Base-by-base conservation (phyloP, 177 flowering plant species). In the Vitis hybrid region DNA sequence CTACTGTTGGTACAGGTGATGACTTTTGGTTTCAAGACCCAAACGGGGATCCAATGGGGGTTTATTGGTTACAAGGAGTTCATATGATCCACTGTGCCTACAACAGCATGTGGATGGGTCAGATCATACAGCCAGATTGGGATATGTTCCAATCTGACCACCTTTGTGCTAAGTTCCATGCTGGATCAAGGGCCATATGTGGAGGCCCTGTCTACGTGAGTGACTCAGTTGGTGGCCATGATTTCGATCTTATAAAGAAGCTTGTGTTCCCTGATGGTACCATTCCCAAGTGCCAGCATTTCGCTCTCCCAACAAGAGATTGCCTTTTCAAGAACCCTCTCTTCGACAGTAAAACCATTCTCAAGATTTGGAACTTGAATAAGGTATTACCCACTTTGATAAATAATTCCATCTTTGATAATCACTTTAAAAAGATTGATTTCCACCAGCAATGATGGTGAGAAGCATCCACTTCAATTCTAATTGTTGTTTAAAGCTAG, bases 11-110 rank as follows among this genome's bases (percentile, higher is more conserved):
- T 70, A 23, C 75, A 91, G 98, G 98, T 1, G 98, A 93, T 85
- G 98, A 93, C 67, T 93, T 93, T 80, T 93, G 98, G 98, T 90
- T 93, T 75, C 90, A 90, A 75, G 97, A 91, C 72, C 98, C 98
- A 19, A 87, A 88, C 73, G 98, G 97, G 3, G 97, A 91, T 69
- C 97, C 97, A 48, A 86, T 78, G 83, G 97, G 98, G 51, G 92
- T 87, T 9, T 93, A 85, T 72, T 93, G 98, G 98, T 71, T 93
- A 51, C 98, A 93, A 80, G 98, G 97, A 1, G 91, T 90, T 17
- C 98, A 93, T 72, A 91, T 90, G 94, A 86, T 91, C 74, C 95
- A 91, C 80, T 91, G 97, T 80, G 89, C 97, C 17, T 91, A 81
- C 66, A 93, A 93, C 87, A 91, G 97, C 79, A 50, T 93, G 82